Evolutionary conservation across 345 rosid species (phyloP).

Genomic region (Camelina hispida): DNA sequence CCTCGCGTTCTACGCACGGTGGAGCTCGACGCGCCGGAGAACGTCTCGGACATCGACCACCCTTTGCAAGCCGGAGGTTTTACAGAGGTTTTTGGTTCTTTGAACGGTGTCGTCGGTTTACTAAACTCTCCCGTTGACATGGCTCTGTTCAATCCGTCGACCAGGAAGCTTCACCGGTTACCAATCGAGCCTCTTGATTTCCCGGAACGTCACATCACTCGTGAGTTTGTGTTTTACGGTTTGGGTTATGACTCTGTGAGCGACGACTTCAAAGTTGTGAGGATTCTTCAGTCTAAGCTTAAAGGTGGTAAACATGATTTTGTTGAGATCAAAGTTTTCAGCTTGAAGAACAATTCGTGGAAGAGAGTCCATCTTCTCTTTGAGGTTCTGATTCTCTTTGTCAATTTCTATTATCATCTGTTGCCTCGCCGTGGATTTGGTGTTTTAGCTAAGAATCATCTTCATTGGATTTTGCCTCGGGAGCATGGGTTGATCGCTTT

Average conservation of each 20-base stretch:
- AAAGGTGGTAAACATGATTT: not conserved
- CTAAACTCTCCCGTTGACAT: constrained; percentile 49
- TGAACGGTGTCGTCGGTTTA: constrained; percentile 53
- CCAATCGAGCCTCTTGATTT: constrained; percentile 41
- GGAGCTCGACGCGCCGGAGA: constrained; percentile 40
- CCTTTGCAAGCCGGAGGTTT: constrained; percentile 48
- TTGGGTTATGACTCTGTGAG: constrained; percentile 50
- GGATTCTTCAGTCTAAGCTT: constrained; percentile 45
- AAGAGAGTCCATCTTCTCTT: constrained; percentile 38
- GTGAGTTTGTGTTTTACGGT: constrained; percentile 43
- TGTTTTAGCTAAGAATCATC: constrained; percentile 45
- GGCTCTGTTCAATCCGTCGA: constrained; percentile 53
- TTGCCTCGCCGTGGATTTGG: constrained; percentile 39
- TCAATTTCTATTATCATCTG: constrained; percentile 24
- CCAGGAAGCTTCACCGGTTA: constrained; percentile 35
- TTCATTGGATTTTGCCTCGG: constrained; percentile 55
- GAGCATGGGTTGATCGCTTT: not conserved
- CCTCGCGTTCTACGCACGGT: constrained; percentile 41
- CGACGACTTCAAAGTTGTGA: constrained; percentile 57
- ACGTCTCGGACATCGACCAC: constrained; percentile 41
- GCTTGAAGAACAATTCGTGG: constrained; percentile 47
- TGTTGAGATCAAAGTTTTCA: constrained; percentile 46
- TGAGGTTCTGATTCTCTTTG: not conserved
- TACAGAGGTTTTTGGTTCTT: constrained; percentile 53
- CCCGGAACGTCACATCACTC: constrained; percentile 10